A percentile compares a stretch with the other conserved stretches of the same genome.
phyloP scores from a whole-genome alignment of 2,329 filamentous ascomycete genomes.

The Beauveria asiatica region DNA sequence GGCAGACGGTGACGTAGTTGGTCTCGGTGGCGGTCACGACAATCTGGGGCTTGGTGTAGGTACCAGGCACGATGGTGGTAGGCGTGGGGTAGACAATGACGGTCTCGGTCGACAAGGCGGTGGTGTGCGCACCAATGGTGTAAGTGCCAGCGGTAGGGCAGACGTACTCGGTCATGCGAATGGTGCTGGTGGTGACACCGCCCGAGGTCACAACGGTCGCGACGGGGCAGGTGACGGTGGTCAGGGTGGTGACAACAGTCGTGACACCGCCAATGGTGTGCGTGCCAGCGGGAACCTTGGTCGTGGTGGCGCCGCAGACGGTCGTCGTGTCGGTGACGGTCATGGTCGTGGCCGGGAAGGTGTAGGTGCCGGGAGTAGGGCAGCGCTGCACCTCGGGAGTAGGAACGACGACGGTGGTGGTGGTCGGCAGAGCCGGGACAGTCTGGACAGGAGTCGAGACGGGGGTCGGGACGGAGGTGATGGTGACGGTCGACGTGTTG shows the following conservation, averaged over 20 bases:
- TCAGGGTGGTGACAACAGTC: slow-evolving; percentile 57
- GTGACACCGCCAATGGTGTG: slow-evolving; percentile 66
- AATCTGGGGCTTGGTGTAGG: slow-evolving; percentile 61
- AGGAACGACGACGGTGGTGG: slow-evolving; percentile 39
- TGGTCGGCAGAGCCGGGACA: slow-evolving; percentile 22
- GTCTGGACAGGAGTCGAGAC: slow-evolving; percentile 21
- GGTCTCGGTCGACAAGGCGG: slow-evolving; percentile 44
- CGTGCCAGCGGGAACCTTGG: slow-evolving; percentile 52
- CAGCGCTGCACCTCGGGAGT: slow-evolving; percentile 45
- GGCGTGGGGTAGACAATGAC: slow-evolving; percentile 58
- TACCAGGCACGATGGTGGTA: slow-evolving; percentile 57
- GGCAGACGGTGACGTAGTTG: slow-evolving; percentile 61
- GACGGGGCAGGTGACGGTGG: slow-evolving; percentile 62
- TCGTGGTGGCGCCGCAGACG: slow-evolving; percentile 55
- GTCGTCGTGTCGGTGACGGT: slow-evolving; percentile 59
- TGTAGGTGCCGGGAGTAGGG: slow-evolving; percentile 64
- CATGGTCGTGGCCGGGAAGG: slow-evolving; percentile 64
- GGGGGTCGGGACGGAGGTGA: slow-evolving; percentile 28
- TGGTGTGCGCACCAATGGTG: slow-evolving; percentile 63
- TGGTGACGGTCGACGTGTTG: slow-evolving; percentile 15
- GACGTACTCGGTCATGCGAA: slow-evolving; percentile 62
- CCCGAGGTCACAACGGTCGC: slow-evolving; percentile 53
- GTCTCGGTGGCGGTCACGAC: slow-evolving; percentile 62
- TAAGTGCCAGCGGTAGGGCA: slow-evolving; percentile 69
- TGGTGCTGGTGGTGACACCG: slow-evolving; percentile 54